Conservation (phyloP, 2,329 filamentous ascomycete genomes). For the Fusarium annulatum region DNA sequence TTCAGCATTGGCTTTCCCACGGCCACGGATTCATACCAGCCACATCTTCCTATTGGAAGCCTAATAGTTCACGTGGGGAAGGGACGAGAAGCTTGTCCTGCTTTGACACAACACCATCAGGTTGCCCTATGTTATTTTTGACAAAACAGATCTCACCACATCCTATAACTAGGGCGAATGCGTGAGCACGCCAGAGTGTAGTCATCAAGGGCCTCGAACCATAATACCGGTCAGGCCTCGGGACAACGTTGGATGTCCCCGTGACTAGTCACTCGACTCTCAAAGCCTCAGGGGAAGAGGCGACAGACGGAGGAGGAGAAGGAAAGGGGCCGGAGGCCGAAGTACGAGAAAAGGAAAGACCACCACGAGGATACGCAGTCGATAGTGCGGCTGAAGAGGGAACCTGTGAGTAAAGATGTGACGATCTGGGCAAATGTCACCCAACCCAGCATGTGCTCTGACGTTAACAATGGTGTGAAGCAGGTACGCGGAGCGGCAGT, state of each 20-base stretch:
- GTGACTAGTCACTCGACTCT: conserved; percentile 43
- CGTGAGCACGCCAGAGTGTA: conserved; percentile 32
- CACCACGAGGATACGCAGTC: conserved; percentile 5
- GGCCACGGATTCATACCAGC: conserved; percentile 34
- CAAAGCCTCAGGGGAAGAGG: conserved; percentile 24
- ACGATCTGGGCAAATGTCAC: conserved; percentile 38
- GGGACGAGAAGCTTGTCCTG: conserved; percentile 37
- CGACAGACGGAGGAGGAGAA: conserved; percentile 17
- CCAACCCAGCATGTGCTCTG: conserved; percentile 41
- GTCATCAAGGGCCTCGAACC: conserved; percentile 42
- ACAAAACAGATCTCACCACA: conserved; percentile 29
- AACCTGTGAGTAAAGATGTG: conserved; percentile 39
- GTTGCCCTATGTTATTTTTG: conserved; percentile 35
- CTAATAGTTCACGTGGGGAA: conserved; percentile 42
- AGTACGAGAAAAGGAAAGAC: conserved; percentile 18
- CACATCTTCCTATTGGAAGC: conserved; percentile 42
- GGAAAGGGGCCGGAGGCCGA: conserved; percentile 28
- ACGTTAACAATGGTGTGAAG: conserved; percentile 33
- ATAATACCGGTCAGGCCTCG: conserved; percentile 36
- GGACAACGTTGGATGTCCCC: conserved; percentile 39
- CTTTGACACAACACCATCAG: conserved; percentile 35
- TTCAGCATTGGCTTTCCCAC: conserved; percentile 41
- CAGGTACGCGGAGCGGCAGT: conserved; percentile 29
- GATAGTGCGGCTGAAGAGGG: conserved; percentile 27
- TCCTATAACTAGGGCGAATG: conserved; percentile 26